A percentile compares a stretch with the other conserved stretches of the same genome.
Evolutionary conservation across 176 grass and related monocot genomes (phyloP).

Genomic region (Oryza longistaminata): DNA sequence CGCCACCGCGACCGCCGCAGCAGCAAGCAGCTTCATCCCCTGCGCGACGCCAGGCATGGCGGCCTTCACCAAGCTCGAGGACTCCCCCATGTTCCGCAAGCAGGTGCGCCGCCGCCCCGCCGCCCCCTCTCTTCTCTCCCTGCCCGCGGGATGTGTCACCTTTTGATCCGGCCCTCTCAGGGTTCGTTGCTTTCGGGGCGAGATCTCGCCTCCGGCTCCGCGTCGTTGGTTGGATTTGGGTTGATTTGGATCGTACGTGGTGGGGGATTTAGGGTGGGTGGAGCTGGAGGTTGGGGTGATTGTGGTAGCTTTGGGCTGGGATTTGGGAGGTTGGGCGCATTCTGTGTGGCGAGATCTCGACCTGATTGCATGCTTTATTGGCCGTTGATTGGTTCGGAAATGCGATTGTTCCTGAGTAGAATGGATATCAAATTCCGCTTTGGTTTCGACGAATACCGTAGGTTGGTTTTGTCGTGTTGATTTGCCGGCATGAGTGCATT

Average conservation of each 20-base stretch:
- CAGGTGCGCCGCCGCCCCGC: constrained; percentile 47
- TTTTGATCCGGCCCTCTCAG: not conserved
- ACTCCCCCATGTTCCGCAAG: constrained; percentile 98
- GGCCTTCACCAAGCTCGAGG: constrained; percentile 91
- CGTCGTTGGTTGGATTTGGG: not conserved
- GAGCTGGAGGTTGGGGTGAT: not conserved
- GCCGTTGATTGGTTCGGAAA: not conserved
- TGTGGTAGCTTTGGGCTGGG: not conserved
- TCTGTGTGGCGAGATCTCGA: constrained; percentile 28
- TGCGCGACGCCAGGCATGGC: not conserved
- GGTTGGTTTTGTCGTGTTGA: not conserved
- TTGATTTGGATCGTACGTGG: not conserved
- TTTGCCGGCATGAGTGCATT: constrained; percentile 11
- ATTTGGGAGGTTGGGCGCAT: not conserved
- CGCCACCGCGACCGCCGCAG: no score
- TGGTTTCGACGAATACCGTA: constrained; percentile 19
- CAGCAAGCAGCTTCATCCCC: no score
- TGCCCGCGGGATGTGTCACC: not conserved
- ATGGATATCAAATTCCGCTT: not conserved
- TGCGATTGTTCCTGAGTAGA: not conserved
- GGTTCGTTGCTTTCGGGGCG: not conserved
- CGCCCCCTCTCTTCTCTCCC: not conserved
- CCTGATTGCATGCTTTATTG: not conserved
- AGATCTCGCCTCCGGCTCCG: constrained; percentile 20
- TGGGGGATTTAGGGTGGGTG: constrained; percentile 1